Base-by-base conservation (phyloP, 257 asterid species). In the Nicotiana tomentosiformis region DNA sequence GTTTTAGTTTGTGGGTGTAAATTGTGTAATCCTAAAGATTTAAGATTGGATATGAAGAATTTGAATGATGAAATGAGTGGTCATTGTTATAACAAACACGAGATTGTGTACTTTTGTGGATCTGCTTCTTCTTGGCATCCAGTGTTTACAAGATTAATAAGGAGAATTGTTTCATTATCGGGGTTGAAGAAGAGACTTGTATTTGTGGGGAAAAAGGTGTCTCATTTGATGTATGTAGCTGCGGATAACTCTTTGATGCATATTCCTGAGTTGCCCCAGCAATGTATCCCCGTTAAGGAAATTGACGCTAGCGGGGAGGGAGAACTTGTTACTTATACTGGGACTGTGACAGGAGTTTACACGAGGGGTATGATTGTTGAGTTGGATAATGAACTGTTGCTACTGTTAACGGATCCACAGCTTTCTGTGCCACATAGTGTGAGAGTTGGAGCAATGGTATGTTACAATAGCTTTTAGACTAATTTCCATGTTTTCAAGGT, bases 381-480 rank as follows among this genome's bases (percentile, higher is more conserved):
- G 94, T 87, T 96, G 93, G 98, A 96, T 86, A 86, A 84, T 64
- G 86, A 90, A 69, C 91, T 90, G 57, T 85, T 93, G 82, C 88
- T 94, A 17, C 70, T 94, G 90, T 84, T 92, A 83, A 93, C 98
- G 0, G 95, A 93, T 29, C 89, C 83, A 84, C 86, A 88, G 82
- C 89, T 93, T 49, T 81, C 81, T 78, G 86, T 92, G 84, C 98
- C 98, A 56, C 98, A 96, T 89, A 82, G 90, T 85, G 78, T 93
- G 82, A 93, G 99, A 92, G 89, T 91, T 72, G 99, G 98, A 78
- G 95, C 96, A 46, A 83, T 93, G 82, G 98, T 96, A 93, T 66
- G 99, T 83, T 62, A 33, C 51, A 76, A 81, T 29, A 77, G 67
- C 79, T 77, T 72, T 29, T 81, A 2, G 18, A 37, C 43, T 61